phyloP scores from a whole-genome alignment of 2,329 filamentous ascomycete species.

The Trichoderma hamatum region DNA sequence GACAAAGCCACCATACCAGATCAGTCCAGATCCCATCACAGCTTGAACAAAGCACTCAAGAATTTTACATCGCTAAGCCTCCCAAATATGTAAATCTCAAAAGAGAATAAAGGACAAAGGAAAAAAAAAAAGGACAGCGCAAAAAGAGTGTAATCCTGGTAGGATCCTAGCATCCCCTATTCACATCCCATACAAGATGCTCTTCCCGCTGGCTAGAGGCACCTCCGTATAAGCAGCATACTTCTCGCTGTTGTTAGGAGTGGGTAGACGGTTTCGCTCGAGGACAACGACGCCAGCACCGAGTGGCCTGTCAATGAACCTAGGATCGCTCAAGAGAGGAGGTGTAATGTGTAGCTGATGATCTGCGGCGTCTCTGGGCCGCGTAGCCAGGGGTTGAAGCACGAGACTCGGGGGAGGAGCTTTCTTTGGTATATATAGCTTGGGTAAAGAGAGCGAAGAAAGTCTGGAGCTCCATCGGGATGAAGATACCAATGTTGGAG shows the following conservation, averaged over 20 bases:
- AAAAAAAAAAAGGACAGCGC: neutral
- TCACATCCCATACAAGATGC: slow-evolving; percentile 38
- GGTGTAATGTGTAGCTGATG: slow-evolving; percentile 38
- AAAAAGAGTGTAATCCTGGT: neutral
- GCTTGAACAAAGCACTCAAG: slow-evolving; percentile 3
- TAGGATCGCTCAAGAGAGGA: slow-evolving; percentile 35
- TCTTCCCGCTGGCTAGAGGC: slow-evolving; percentile 43
- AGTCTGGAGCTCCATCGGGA: slow-evolving; percentile 33
- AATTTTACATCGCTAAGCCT: slow-evolving; percentile 1
- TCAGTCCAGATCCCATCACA: neutral
- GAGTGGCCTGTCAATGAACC: slow-evolving; percentile 34
- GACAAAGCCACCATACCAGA: neutral
- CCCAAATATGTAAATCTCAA: neutral
- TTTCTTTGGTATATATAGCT: slow-evolving; percentile 46
- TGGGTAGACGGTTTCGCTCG: slow-evolving; percentile 19
- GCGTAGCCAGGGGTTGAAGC: slow-evolving; percentile 31
- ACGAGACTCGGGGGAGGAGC: slow-evolving; percentile 34
- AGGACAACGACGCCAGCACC: slow-evolving; percentile 14
- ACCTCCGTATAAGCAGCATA: slow-evolving; percentile 34
- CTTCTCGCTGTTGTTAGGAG: slow-evolving; percentile 13
- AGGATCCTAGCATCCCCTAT: neutral
- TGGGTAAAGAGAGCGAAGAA: slow-evolving; percentile 44
- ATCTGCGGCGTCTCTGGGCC: slow-evolving; percentile 33
- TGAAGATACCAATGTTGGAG: slow-evolving; percentile 4
- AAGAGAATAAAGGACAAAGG: neutral